Evolutionary conservation across 106 monocot genomes (phyloP).

Genomic region (Dendrobium officinale): DNA sequence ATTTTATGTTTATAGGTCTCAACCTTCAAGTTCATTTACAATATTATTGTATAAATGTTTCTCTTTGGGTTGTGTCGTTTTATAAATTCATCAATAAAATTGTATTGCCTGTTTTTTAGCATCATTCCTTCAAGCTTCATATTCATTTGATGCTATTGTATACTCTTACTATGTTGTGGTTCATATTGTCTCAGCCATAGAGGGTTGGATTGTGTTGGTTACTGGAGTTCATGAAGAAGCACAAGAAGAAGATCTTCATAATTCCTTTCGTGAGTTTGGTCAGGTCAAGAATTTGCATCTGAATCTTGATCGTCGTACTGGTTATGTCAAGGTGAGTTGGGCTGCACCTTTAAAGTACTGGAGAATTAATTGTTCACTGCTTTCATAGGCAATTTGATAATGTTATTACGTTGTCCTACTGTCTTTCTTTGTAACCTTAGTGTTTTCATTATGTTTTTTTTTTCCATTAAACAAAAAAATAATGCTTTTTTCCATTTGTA

Average conservation of each 20-base stretch:
- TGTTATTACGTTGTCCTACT: background rate
- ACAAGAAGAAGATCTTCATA: slow-evolving; percentile 90
- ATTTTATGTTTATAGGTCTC: background rate
- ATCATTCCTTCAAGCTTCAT: background rate
- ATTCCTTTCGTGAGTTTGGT: slow-evolving; percentile 81
- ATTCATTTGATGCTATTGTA: background rate
- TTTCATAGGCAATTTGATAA: background rate
- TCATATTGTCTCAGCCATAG: slow-evolving; percentile 42
- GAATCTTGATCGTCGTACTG: slow-evolving; percentile 93
- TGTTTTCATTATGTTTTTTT: background rate
- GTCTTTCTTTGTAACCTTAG: background rate
- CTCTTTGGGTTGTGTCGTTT: background rate
- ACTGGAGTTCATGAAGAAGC: slow-evolving; percentile 98
- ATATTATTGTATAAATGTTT: background rate
- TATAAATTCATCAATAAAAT: background rate
- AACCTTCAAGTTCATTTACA: background rate
- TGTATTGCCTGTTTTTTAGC: background rate
- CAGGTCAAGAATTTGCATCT: slow-evolving; percentile 90
- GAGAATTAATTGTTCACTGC: background rate
- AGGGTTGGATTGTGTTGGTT: slow-evolving; percentile 89
- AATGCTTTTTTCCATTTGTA: background rate
- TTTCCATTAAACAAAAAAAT: background rate
- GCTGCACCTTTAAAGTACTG: background rate
- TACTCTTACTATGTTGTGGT: background rate
- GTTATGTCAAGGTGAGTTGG: slow-evolving; percentile 82